phyloP scores from a whole-genome alignment of 1,284 basidiomycete species.

The Cutaneotrichosporon spelunceum region DNA sequence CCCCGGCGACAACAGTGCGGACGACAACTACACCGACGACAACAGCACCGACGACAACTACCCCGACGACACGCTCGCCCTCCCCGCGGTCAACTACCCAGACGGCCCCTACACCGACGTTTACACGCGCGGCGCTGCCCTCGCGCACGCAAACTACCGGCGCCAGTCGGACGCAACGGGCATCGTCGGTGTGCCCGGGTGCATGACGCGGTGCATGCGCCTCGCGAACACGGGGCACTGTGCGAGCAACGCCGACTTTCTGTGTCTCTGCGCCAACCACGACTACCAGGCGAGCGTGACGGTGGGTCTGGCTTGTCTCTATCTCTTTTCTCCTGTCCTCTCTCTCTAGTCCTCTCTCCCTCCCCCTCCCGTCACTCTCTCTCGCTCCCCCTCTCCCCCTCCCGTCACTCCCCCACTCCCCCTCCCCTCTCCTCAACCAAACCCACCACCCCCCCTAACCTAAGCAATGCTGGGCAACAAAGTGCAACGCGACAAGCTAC shows the following conservation, averaged over 20 bases:
- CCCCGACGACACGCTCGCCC: background rate
- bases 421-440: background rate
- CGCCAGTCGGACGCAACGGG: background rate
- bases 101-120: background rate
- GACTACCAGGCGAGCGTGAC: background rate
- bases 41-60: background rate
- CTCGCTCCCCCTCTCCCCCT: background rate
- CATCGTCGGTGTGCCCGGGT: background rate
- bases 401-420: no score
- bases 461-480: slow-evolving; percentile 3
- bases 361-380: background rate
- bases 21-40: background rate
- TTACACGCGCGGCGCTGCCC: background rate
- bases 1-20: background rate
- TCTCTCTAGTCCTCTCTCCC: no score
- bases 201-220: background rate
- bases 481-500: background rate
- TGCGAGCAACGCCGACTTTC: background rate
- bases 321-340: background rate
- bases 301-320: background rate
- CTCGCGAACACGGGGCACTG: background rate
- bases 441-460: background rate
- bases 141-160: background rate
- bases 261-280: background rate
- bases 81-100: no score